Evolutionary conservation across 345 rosid genomes (phyloP).

Genomic region (Arabidopsis arenosa): DNA sequence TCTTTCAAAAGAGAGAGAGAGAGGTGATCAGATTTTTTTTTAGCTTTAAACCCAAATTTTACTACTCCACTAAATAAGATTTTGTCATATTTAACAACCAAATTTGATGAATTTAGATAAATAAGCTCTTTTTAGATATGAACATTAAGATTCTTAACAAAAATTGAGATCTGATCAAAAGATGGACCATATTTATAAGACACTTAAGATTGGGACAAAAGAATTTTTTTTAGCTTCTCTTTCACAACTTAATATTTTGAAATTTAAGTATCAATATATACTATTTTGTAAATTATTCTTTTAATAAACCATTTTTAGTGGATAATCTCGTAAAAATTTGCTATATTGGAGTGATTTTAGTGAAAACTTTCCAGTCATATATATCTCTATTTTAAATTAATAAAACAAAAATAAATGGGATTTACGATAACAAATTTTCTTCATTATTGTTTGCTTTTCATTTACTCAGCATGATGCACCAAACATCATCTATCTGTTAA

Average conservation of each 20-base stretch:
- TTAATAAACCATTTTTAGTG: no score
- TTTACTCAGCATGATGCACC: neutral
- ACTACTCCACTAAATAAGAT: neutral
- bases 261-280: neutral
- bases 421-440: neutral
- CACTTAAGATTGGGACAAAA: neutral
- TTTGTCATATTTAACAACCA: neutral
- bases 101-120: neutral
- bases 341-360: no score
- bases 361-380: no score
- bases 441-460: neutral
- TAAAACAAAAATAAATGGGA: no score
- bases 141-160: neutral
- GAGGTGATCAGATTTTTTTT: neutral
- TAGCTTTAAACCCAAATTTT: constrained; percentile 16
- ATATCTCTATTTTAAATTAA: no score
- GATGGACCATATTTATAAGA: neutral
- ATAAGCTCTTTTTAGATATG: neutral
- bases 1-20: neutral
- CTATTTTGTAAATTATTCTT: no score
- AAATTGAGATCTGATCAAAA: neutral
- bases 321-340: no score
- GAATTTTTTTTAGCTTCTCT: neutral
- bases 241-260: no score
- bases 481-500: neutral